Conservation (phyloP, 2,329 filamentous ascomycete genomes). For the Penicillium psychrosexuale region DNA sequence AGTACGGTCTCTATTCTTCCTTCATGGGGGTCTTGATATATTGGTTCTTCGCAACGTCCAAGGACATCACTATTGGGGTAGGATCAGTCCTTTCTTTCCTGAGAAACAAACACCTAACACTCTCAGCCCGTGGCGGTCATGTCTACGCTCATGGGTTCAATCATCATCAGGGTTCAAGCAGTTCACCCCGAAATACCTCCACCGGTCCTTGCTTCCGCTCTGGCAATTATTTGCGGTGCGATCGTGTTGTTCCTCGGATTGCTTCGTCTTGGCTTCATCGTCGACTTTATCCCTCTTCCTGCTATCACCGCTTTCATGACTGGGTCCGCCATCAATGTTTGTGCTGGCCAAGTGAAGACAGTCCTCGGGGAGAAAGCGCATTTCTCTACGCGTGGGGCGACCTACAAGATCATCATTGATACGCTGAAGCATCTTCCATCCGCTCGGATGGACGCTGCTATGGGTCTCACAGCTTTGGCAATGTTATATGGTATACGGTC, state of each 20-base stretch:
- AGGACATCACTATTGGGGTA: conserved; percentile 92
- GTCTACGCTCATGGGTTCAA: conserved; percentile 79
- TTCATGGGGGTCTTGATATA: conserved; percentile 92
- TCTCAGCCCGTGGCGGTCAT: conserved; percentile 81
- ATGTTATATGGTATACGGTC: conserved; percentile 71
- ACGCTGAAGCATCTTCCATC: conserved; percentile 66
- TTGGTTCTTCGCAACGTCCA: conserved; percentile 95
- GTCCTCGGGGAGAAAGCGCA: conserved; percentile 52
- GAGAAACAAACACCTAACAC: neutral
- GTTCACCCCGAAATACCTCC: conserved; percentile 53
- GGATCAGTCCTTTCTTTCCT: conserved; percentile 37
- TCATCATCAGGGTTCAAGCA: conserved; percentile 62
- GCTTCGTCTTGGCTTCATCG: conserved; percentile 60
- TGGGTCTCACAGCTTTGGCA: conserved; percentile 73
- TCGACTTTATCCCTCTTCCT: conserved; percentile 9
- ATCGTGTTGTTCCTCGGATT: conserved; percentile 75
- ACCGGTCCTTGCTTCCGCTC: conserved; percentile 68
- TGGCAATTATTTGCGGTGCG: conserved; percentile 72
- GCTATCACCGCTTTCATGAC: conserved; percentile 11
- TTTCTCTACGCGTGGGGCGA: conserved; percentile 68
- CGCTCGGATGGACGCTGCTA: conserved; percentile 69
- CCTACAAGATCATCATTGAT: conserved; percentile 78
- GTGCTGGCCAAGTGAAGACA: conserved; percentile 4
- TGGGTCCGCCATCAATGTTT: conserved; percentile 9
- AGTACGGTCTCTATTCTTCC: conserved; percentile 87